Evolutionary conservation across 164 flowering plant species (phyloP).

Genomic region (Liriodendron chinense): DNA sequence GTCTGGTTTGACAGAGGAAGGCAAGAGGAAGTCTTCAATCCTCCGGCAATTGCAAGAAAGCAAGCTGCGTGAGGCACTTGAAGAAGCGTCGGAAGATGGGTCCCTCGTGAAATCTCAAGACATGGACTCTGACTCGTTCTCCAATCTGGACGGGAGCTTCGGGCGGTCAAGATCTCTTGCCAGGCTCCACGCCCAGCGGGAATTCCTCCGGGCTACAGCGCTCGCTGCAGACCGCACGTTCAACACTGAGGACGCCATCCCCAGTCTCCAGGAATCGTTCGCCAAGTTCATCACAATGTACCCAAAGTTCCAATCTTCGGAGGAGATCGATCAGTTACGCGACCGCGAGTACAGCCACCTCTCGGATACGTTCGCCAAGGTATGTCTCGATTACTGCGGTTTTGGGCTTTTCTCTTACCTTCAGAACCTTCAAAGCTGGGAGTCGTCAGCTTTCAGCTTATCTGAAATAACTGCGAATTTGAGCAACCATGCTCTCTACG

Average conservation of each 20-base stretch:
- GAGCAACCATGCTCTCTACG: conserved; percentile 57
- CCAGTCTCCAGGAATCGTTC: conserved; percentile 42
- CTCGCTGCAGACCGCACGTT: conserved; percentile 57
- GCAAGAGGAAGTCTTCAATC: conserved; percentile 43
- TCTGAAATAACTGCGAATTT: conserved; percentile 65
- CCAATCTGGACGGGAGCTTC: conserved; percentile 38
- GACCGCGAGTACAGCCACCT: conserved; percentile 56
- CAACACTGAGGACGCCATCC: conserved; percentile 44
- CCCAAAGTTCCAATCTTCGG: conserved; percentile 59
- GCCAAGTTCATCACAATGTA: conserved; percentile 68
- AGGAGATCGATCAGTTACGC: conserved; percentile 64
- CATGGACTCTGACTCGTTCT: conserved; percentile 42
- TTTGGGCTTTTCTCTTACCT: conserved; percentile 73
- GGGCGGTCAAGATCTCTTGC: conserved; percentile 63
- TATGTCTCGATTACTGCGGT: conserved; percentile 84
- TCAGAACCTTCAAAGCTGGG: conserved; percentile 51
- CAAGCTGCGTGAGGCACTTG: conserved; percentile 89
- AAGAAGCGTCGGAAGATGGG: conserved; percentile 92
- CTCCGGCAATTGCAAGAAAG: conserved; percentile 66
- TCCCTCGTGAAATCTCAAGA: conserved; percentile 64
- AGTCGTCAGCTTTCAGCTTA: conserved; percentile 61
- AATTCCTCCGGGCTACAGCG: conserved; percentile 59
- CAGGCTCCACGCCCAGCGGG: conserved; percentile 57
- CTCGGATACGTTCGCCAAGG: conserved; percentile 38
- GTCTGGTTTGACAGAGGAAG: conserved; percentile 41